phyloP scores from a whole-genome alignment of 2,329 filamentous ascomycete genomes.

The Diaporthe ilicicola region DNA sequence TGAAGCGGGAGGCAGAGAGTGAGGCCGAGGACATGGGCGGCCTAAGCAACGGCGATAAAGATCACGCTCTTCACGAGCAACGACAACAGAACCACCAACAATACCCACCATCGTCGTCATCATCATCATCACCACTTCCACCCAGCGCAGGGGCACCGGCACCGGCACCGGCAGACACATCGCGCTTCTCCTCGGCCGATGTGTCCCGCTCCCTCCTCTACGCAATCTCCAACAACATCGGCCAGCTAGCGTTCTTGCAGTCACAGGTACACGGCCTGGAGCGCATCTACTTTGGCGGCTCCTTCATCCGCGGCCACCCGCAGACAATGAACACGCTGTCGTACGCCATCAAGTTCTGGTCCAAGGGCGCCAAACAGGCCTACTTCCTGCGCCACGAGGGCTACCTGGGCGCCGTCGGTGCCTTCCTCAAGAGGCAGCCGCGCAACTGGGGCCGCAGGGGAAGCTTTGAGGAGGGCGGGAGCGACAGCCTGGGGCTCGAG shows the following conservation, averaged over 20 bases:
- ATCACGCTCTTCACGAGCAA: constrained; percentile 40
- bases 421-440: constrained; percentile 91
- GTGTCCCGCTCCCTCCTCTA: constrained; percentile 92
- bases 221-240: constrained; percentile 97
- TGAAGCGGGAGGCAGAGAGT: constrained; percentile 85
- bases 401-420: constrained; percentile 92
- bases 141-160: constrained; percentile 33
- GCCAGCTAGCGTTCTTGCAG: constrained; percentile 97
- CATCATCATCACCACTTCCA: constrained; percentile 42
- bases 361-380: constrained; percentile 89
- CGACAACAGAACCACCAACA: constrained; percentile 34
- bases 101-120: constrained; percentile 3
- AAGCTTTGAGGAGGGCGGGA: constrained; percentile 68
- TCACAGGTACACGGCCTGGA: constrained; percentile 91
- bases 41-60: constrained; percentile 59
- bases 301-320: constrained; percentile 93
- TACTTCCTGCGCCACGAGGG: constrained; percentile 97
- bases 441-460: constrained; percentile 88
- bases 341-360: constrained; percentile 97
- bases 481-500: constrained; percentile 38
- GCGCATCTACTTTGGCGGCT: constrained; percentile 97
- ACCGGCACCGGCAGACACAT: constrained; percentile 35
- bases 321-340: constrained; percentile 98
- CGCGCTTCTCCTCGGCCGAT: constrained; percentile 79
- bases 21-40: constrained; percentile 78